Base-by-base conservation (phyloP, 441 rosid species). In the Geranium incanum region DNA sequence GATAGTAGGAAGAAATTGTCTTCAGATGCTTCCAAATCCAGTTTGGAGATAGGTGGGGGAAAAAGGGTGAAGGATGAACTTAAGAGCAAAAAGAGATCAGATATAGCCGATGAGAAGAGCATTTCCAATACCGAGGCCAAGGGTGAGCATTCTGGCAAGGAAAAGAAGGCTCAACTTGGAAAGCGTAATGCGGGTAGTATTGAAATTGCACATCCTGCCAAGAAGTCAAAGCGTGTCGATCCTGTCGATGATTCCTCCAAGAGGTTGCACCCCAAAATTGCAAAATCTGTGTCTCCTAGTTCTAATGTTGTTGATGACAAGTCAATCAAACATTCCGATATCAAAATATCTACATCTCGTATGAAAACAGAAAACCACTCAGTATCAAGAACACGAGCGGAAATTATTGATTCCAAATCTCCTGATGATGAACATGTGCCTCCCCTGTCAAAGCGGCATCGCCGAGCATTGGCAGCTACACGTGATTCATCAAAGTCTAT, bases 351-450 rank as follows among this genome's bases (percentile, higher is more conserved):
- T 67, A 39, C 75, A 37, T 69, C 79, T 45, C 77, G 74, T 77
- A 75, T 15, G 37, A 82, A 78, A 77, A 83, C 76, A 72, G 83
- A 78, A 37, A 57, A 76, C 63, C 74, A 74, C 77, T 72, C 86
- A 72, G 89, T 88, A 69, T 73, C 80, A 77, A 79, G 79, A 83
- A 87, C 88, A 63, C 78, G 75, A 59, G 70, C 74, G 41, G 71
- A 41, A 1, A 74, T 39, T 39, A 63, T n/a, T 33, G 75, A 72
- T 57, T 37, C 79, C 59, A 79, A 78, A 76, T 72, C 71, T 73
- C 74, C 86, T 69, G 89, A 81, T 77, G 89, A 86, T 77, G 95
- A 90, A 84, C 86, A 85, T 68, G 87, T 81, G 70, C 77, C 86
- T 45, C 87, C 93, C 19, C 72, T 83, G 69, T 76, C 89, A 9